These are phyloP conservation scores for Gelatoporia subvermispora DNA, from an alignment of 768 basidiomycete species.

Conservation along the genomic window DNA sequence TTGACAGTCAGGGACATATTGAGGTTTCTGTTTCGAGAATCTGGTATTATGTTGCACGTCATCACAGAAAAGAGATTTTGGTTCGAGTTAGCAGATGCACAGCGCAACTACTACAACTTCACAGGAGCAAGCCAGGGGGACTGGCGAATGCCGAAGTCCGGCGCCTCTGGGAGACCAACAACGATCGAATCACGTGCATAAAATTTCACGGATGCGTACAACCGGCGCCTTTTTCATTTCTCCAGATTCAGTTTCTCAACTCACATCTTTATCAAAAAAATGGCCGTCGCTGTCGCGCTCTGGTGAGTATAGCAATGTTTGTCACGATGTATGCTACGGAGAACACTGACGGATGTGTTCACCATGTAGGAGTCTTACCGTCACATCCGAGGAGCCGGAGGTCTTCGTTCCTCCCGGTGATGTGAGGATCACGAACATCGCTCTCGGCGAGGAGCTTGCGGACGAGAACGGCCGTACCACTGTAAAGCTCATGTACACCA, in stretches of 20 bases:
- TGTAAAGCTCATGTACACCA: constrained; percentile 59
- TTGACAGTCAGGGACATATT: too few relatives aligned
- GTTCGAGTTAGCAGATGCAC: too few relatives aligned
- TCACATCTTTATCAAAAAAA: constrained; percentile 27
- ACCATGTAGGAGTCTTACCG: constrained; percentile 51
- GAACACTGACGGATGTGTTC: background rate
- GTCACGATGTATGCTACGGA: background rate
- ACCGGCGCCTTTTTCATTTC: constrained; percentile 1
- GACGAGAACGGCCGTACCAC: constrained; percentile 58
- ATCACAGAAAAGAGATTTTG: too few relatives aligned
- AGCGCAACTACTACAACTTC: too few relatives aligned
- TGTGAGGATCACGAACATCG: constrained; percentile 76
- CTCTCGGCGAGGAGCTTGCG: constrained; percentile 68
- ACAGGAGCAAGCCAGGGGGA: too few relatives aligned
- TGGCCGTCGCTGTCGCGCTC: constrained; percentile 59
- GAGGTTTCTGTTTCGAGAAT: too few relatives aligned
- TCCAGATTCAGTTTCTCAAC: background rate
- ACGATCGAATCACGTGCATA: background rate
- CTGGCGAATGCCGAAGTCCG: too few relatives aligned
- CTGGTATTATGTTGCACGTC: too few relatives aligned
- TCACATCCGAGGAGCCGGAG: constrained; percentile 55
- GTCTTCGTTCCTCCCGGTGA: constrained; percentile 58
- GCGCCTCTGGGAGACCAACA: too few relatives aligned
- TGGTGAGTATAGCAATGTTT: constrained; percentile 43
- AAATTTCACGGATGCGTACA: background rate